Base-by-base conservation (phyloP, 352 stramenopile genomes). In the Phytophthora colocasiae region DNA sequence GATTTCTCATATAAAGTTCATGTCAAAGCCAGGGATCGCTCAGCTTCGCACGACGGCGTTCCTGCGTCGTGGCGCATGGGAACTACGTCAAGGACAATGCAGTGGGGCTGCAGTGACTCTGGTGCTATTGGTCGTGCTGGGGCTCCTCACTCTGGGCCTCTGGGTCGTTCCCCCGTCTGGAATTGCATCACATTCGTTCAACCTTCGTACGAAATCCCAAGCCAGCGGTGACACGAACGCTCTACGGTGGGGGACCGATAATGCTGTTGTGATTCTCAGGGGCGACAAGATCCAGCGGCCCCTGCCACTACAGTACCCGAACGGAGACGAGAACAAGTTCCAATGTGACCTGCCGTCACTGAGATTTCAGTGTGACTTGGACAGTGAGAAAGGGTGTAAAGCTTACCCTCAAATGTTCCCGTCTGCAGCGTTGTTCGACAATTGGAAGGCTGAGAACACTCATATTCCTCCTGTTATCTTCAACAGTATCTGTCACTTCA, bases 381-480 rank as follows among this genome's bases (percentile, higher is more conserved):
- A 82, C 45, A 29, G 32, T 8, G 57, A 54, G 3, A 19, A 54
- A 15, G 82, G 80, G 8, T 91, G 82, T 47, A 64, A 60, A 24
- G 72, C 74, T 39, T 96, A 96, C 49, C 85, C 86, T 19, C 81
- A 90, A 46, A 66, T 87, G 36, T 92, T 89, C 64, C 75, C 85
- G 6, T 85, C 85, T 27, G 69, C 73, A 29, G 85, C 93, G 2
- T 60, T 97, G 11, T 80, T 97, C 11, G 65, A 61, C 17, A 92
- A 97, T 63, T 97, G 91, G 91, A 90, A 90, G 9, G 74, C 86
- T 1, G 78, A 96, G 43, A 58, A 84, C 19, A 76, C 81, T 1
- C 63, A 65, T 11, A 29, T 53, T 17, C 82, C 82, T 0, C 38
- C n/a, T n/a, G 55, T 48, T 24, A 75, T 81, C 19, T 91, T 83